Conservation (phyloP, 495 filamentous ascomycete genomes). For the Trichoderma erinaceum region DNA sequence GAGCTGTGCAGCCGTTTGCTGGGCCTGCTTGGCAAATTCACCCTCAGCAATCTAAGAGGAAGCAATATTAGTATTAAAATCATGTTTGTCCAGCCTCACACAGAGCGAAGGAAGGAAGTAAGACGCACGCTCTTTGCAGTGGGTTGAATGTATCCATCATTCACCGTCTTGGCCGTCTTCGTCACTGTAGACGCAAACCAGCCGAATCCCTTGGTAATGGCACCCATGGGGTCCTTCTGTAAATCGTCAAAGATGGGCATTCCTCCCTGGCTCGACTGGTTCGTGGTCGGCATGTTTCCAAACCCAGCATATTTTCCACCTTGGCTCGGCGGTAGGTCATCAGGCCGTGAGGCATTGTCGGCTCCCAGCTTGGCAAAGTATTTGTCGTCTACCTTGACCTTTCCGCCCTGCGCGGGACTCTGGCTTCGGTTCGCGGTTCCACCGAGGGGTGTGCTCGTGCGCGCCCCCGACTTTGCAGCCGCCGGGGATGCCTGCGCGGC, state of each 20-base stretch:
- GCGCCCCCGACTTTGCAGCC: constrained; percentile 30
- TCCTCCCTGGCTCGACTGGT: constrained; percentile 33
- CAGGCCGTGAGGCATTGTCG: constrained; percentile 71
- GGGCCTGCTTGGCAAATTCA: constrained; percentile 81
- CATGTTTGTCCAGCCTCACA: constrained; percentile 14
- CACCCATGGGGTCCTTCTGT: constrained; percentile 82
- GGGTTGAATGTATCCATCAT: constrained; percentile 84
- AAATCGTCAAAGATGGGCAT: constrained; percentile 69
- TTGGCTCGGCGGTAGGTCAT: constrained; percentile 71
- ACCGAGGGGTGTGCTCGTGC: constrained; percentile 35
- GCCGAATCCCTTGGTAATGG: constrained; percentile 85
- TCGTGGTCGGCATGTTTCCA: constrained; percentile 58
- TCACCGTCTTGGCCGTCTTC: constrained; percentile 81
- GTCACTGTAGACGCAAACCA: constrained; percentile 85
- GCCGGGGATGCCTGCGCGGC: constrained; percentile 28
- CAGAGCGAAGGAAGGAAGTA: constrained; percentile 9
- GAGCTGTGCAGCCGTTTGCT: constrained; percentile 58
- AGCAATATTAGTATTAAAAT: constrained; percentile 8
- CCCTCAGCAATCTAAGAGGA: constrained; percentile 65
- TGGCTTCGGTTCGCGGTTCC: constrained; percentile 66
- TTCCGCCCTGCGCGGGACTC: constrained; percentile 57
- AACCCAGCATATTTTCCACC: constrained; percentile 92
- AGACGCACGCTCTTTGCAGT: constrained; percentile 71
- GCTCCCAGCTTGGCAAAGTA: constrained; percentile 81
- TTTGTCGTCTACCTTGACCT: constrained; percentile 65